A percentile compares a stretch with the other conserved stretches of the same genome.
Evolutionary conservation across 2,329 filamentous ascomycete species (phyloP).

Genomic region (Fusarium acutatum): DNA sequence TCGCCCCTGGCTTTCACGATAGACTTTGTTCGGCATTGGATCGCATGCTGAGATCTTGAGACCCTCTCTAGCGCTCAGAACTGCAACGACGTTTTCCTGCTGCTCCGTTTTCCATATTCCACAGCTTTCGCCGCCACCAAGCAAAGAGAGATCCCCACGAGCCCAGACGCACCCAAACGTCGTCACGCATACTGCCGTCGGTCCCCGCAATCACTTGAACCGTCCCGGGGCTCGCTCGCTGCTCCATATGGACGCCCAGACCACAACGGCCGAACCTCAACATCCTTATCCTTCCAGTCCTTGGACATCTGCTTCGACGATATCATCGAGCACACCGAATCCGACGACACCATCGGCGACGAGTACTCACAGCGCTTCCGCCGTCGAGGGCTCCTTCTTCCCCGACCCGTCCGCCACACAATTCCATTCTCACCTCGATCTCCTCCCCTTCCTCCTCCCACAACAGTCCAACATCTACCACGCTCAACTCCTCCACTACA

Average conservation of each 20-base stretch:
- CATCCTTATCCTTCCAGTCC: constrained; percentile 49
- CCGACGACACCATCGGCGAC: constrained; percentile 40
- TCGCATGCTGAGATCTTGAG: constrained; percentile 35
- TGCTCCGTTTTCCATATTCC: constrained; percentile 29
- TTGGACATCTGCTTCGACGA: constrained; percentile 42
- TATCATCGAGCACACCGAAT: constrained; percentile 39
- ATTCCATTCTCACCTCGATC: constrained; percentile 58
- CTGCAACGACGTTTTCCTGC: constrained; percentile 18
- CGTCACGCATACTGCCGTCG: constrained; percentile 36
- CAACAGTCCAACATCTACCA: constrained; percentile 68
- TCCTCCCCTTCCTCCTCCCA: constrained; percentile 66
- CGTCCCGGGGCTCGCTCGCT: constrained; percentile 43
- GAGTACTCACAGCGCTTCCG: constrained; percentile 39
- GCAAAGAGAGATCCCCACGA: constrained; percentile 21
- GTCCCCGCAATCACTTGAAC: constrained; percentile 36
- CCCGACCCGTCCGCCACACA: constrained; percentile 44
- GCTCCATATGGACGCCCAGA: constrained; percentile 53
- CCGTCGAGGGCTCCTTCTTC: constrained; percentile 45
- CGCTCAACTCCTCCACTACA: constrained; percentile 71
- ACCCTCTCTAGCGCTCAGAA: constrained; percentile 12
- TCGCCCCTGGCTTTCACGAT: constrained; percentile 30
- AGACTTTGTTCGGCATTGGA: constrained; percentile 28
- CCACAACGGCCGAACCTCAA: constrained; percentile 49
- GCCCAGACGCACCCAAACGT: constrained; percentile 28
- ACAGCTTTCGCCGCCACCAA: constrained; percentile 24